Evolutionary conservation across 2,329 filamentous ascomycete species (phyloP).

Genomic region (Microsporum canis): DNA sequence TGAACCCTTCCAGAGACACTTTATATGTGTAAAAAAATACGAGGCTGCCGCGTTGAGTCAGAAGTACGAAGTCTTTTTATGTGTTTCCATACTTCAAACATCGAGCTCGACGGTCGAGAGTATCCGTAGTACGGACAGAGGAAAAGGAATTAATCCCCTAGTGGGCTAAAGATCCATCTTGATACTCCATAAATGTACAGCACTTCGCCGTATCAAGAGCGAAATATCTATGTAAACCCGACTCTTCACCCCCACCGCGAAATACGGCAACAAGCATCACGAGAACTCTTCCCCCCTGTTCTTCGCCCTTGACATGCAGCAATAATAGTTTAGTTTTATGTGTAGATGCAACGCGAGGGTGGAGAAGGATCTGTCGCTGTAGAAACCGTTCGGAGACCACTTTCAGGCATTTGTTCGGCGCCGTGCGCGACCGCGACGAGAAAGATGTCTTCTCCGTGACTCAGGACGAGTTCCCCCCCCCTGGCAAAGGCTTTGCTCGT

Average conservation of each 20-base stretch:
- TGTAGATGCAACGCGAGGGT: not conserved
- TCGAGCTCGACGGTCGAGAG: too few species aligned
- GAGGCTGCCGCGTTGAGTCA: not conserved
- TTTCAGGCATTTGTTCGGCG: not conserved
- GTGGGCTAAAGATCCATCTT: too few species aligned
- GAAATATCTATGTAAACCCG: not conserved
- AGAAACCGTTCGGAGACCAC: not conserved
- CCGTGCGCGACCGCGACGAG: not conserved
- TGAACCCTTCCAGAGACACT: not conserved
- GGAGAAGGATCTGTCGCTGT: not conserved
- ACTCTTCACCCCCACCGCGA: not conserved
- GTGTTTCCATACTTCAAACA: too few species aligned
- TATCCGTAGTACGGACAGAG: too few species aligned
- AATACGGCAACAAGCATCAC: constrained; percentile 15
- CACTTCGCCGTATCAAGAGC: not conserved
- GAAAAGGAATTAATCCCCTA: too few species aligned
- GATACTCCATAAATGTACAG: too few species aligned
- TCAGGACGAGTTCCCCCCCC: too few species aligned
- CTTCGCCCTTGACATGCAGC: not conserved
- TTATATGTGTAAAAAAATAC: too few species aligned
- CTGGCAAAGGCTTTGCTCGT: too few species aligned
- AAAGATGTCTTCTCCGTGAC: too few species aligned
- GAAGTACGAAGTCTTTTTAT: too few species aligned
- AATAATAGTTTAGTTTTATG: not conserved
- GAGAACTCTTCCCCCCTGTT: constrained; percentile 27